phyloP scores from a whole-genome alignment of 2,329 filamentous ascomycete species.

The Pseudocercospora crystallina region DNA sequence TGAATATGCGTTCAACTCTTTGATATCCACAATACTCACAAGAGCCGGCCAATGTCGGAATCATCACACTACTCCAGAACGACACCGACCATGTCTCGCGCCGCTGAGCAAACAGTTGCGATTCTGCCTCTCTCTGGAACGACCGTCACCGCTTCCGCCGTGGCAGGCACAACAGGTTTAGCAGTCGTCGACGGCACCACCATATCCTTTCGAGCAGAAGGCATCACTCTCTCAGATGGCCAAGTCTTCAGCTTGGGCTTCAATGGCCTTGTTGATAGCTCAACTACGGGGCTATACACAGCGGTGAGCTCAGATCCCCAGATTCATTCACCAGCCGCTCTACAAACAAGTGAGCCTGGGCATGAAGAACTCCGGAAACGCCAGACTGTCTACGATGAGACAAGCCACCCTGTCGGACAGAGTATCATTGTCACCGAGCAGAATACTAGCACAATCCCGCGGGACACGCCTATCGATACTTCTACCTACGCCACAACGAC shows the following conservation, averaged over 20 bases:
- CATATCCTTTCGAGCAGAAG: slow-evolving; percentile 14
- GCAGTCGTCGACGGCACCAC: slow-evolving; percentile 23
- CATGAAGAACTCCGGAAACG: too few relatives aligned
- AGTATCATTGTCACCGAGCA: too few relatives aligned
- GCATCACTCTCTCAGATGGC: slow-evolving; percentile 20
- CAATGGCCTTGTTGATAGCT: slow-evolving; percentile 18
- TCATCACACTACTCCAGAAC: too few relatives aligned
- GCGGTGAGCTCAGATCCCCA: background rate
- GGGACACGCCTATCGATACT: background rate
- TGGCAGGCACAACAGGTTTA: slow-evolving; percentile 17
- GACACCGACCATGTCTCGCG: background rate
- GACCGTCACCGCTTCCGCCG: slow-evolving; percentile 18
- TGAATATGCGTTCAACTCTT: too few relatives aligned
- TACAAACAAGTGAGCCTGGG: too few relatives aligned
- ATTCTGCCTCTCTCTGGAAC: slow-evolving; percentile 14
- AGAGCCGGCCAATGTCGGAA: too few relatives aligned
- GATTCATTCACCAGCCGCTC: background rate
- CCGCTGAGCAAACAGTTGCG: slow-evolving; percentile 7
- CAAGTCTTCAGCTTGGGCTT: slow-evolving; percentile 18
- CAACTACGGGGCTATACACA: slow-evolving; percentile 13
- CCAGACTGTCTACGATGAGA: too few relatives aligned
- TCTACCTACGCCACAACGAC: background rate
- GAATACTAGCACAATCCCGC: too few relatives aligned
- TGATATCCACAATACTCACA: too few relatives aligned
- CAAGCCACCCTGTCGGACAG: too few relatives aligned